A percentile compares a stretch with the other conserved stretches of the same genome.
Conservation (phyloP, 2,329 filamentous ascomycete genomes). For the Bipolaris zeicola region DNA sequence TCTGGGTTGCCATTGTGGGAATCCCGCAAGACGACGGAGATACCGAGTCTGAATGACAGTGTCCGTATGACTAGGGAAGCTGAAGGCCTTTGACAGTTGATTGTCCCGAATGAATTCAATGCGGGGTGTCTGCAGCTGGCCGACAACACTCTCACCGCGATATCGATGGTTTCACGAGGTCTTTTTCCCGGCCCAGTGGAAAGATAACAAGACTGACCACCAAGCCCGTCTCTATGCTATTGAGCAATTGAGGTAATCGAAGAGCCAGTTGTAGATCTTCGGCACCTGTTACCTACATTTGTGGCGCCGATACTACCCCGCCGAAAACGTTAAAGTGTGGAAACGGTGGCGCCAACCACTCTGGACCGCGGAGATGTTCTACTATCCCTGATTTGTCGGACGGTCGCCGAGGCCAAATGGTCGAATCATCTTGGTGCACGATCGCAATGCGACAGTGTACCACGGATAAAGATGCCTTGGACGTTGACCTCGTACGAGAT, state of each 20-base stretch:
- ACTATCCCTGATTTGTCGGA: neutral
- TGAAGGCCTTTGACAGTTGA: too few relatives aligned
- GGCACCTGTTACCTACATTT: neutral
- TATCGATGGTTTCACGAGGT: neutral
- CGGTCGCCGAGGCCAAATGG: neutral
- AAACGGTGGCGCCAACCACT: neutral
- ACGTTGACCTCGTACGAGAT: neutral
- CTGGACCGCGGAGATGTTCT: neutral
- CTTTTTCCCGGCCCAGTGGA: neutral
- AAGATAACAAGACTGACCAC: neutral
- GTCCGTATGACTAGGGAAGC: neutral
- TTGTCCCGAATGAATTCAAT: neutral
- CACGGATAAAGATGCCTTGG: neutral
- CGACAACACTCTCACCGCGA: neutral
- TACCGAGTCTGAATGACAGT: neutral
- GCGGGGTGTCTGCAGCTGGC: neutral
- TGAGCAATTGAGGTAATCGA: neutral
- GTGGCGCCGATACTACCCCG: slow-evolving; percentile 2
- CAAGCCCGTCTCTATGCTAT: neutral
- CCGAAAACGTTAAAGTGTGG: neutral
- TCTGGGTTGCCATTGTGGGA: slow-evolving; percentile 29
- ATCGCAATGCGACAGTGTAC: neutral
- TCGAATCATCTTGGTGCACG: neutral
- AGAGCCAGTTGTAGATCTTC: neutral
- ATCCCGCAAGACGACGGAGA: neutral